Base-by-base conservation (phyloP, 2,329 filamentous ascomycete species). In the Claviceps paspali region DNA sequence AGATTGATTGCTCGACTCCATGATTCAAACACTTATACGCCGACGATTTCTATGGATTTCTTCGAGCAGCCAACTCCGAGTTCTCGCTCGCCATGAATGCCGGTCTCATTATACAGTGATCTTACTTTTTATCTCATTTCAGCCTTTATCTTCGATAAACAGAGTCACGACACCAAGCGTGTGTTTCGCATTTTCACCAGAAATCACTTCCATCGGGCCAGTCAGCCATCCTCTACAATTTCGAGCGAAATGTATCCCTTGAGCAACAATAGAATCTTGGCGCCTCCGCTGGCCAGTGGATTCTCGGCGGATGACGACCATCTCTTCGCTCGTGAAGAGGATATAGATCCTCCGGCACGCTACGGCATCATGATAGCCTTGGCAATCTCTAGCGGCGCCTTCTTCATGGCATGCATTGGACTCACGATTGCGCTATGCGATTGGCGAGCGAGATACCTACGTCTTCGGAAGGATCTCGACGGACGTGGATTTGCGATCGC, bases 341-440 rank as follows among this genome's bases (percentile, higher is more conserved):
- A 42, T 7, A 33, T 42, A 10, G 35, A 28, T 15, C 34, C 40
- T 29, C 19, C 30, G 6, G 23, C 37, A 18, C 37, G 40, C 21
- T 42, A 40, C 27, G 34, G 38, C 31, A 40, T 42, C 34, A 42
- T 42, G 34, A 38, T 40, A 19, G 38, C 40, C 17, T 23, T 39
- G 29, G 37, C 40, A 29, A 38, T 42, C 9, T 42, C 30, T 27
- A 42, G 40, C 31, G 40, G 40, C 15, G 40, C 40, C 14, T 40
- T 42, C 26, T 39, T 40, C 27, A 35, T 42, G 34, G 34, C 40
- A 18, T 42, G 40, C 18, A 35, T 42, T 17, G 40, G 37, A 21
- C 34, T 42, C 6, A 38, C 28, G 12, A 38, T 42, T 22, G 27
- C 40, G 10, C 28, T 42, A 10, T 42, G 38, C 31, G 37, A 42